Base-by-base conservation (phyloP, 495 filamentous ascomycete genomes). In the Peziza echinospora region DNA sequence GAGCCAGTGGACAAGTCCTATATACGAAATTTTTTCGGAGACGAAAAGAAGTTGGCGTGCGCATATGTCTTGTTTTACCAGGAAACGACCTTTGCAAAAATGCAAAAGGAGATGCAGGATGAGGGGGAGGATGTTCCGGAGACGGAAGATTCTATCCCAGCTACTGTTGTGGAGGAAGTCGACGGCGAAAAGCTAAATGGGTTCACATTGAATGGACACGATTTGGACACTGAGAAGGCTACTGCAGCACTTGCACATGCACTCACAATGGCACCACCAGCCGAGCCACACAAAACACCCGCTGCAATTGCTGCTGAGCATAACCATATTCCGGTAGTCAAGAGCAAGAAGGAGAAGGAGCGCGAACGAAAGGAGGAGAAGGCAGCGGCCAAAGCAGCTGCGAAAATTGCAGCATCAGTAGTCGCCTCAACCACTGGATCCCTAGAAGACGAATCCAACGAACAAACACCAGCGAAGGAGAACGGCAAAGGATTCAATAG, bases 21-120 rank as follows among this genome's bases (percentile, higher is more conserved):
- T 58, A 91, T 97, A n/a, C 72, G 76, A 45, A 96, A 93, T 58
- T 97, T 96, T 65, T 97, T 97, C 57, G 89, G 89, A 22, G 89
- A 93, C 56, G 78, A 80, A 51, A 79, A 81, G 9, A 80, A 81
- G 1, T 71, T 85, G 60, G 91, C 89, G 17, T 94, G 85, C 62
- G 89, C 89, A 19, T 97, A 97, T 56, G 86, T 97, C 17, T 67
- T 97, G 1, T 96, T 97, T 63, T 97, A 97, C 58, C 89, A 94
- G 58, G 87, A 97, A 61, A 93, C 86, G 2, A 93, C 85, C 1
- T 66, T 84, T 17, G 89, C 96, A 60, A 84, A 82, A 43, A 76
- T 96, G 41, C 70, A 79, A 51, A 78, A 67, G 47, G 73, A 77
- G 53, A 52, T 58, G 47, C 53, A 52, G 49, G 56, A 49, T n/a